phyloP scores from a whole-genome alignment of 2,329 filamentous ascomycete species.

The Fusarium neocosmosporiellum region DNA sequence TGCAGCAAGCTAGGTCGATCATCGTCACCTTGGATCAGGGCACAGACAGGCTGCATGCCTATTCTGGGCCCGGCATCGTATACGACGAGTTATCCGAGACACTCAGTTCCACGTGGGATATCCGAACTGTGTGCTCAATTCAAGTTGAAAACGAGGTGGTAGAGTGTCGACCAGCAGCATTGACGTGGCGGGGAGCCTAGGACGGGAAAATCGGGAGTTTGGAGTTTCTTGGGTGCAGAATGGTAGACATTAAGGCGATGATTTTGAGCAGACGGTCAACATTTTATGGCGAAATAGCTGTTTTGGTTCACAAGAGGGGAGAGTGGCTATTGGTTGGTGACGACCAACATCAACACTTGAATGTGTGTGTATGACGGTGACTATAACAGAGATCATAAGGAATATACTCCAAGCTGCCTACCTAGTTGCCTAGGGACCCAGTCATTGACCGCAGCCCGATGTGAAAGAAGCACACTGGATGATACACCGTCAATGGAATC shows the following conservation, averaged over 20 bases:
- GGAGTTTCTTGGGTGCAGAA: conserved; percentile 38
- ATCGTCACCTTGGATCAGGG: not conserved
- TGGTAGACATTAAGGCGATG: conserved; percentile 12
- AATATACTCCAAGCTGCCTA: not conserved
- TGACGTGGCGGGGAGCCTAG: conserved; percentile 4
- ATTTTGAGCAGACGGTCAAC: conserved; percentile 8
- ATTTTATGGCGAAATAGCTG: conserved; percentile 17
- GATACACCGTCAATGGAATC: not conserved
- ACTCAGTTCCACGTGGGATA: not conserved
- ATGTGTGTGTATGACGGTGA: not conserved
- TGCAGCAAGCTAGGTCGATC: not conserved
- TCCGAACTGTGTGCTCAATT: not conserved
- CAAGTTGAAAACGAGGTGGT: not conserved
- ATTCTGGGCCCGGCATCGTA: not conserved
- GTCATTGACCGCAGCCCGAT: not conserved
- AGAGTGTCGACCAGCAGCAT: not conserved
- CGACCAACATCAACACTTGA: conserved; percentile 21
- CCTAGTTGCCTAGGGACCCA: not conserved
- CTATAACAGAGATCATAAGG: conserved; percentile 10
- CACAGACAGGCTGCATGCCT: not conserved
- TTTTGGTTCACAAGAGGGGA: conserved; percentile 7
- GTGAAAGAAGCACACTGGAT: not conserved
- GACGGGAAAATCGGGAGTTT: conserved; percentile 33
- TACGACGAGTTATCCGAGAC: not conserved
- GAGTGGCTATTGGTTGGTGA: conserved; percentile 30